Base-by-base conservation (phyloP, 2,329 filamentous ascomycete species). In the Verticillium nubilum region DNA sequence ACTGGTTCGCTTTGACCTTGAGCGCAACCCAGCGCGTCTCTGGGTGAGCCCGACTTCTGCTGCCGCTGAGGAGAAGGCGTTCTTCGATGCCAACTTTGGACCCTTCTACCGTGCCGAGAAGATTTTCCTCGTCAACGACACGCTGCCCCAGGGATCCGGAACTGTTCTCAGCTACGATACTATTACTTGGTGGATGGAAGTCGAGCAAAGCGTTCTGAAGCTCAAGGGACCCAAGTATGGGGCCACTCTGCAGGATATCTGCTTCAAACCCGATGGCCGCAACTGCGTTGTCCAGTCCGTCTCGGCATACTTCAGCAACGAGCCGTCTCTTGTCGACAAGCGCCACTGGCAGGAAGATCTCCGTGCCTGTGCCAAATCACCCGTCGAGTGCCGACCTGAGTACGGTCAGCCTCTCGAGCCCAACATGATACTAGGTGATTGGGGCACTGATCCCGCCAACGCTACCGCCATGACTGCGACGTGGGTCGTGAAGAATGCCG, bases 11-110 rank as follows among this genome's bases (percentile, higher is more conserved):
- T 99, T 99, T 68, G 83, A 90, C n/a, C 81, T 99, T 35, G 95
- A 98, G 73, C 90, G 82, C 25, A 90, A 98, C 63, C 95, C 95
- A 5, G 95, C 96, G 12, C 87, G 90, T 54, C 79, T 99, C 9
- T 99, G 95, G 95, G 95, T 99, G n/a, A 93, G 94, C 67, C 95
- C 95, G 7, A 89, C 90, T 9, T 98, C 95, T 4, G 85, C 87
- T 55, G 94, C 96, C 23, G 95, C 95, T 0, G 84, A 92, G 70
- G 94, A 99, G 72, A 99, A 99, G 76, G 83, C 84, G 1, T 99
- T 96, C 71, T 99, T 98, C 65, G 96, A 99, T 70, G 73, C 84
- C 35, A 92, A 92, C 67, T 99, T 99, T 71, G 96, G 95, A 0
- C 92, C 94, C 0, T 99, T 99, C 70, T 99, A 95, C 75, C 90